phyloP scores from a whole-genome alignment of 1,284 basidiomycete genomes.

The Ceraceosorus guamensis region DNA sequence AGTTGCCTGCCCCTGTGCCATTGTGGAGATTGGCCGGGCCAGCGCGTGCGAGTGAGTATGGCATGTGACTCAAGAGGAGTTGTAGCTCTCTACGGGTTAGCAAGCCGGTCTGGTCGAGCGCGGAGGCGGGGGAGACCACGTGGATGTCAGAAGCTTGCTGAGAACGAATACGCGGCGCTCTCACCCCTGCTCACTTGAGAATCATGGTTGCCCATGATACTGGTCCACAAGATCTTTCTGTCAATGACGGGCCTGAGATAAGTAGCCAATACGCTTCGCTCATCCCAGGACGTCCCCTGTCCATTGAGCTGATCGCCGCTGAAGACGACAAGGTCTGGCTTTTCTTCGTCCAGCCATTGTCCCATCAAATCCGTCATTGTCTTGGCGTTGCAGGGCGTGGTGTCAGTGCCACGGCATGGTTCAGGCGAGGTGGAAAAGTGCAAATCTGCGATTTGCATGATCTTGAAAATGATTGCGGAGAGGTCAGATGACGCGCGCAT shows the following conservation, averaged over 20 bases:
- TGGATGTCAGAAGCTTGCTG: too few species aligned
- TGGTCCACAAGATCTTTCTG: slow-evolving; percentile 75
- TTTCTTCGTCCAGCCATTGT: slow-evolving; percentile 60
- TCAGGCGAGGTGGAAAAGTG: slow-evolving; percentile 37
- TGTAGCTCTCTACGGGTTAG: slow-evolving; percentile 53
- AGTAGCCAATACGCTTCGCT: slow-evolving; percentile 75
- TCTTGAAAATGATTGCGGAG: slow-evolving; percentile 12
- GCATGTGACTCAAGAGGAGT: slow-evolving; percentile 64
- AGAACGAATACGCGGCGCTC: too few species aligned
- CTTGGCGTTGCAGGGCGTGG: slow-evolving; percentile 18
- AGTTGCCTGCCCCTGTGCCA: slow-evolving; percentile 53
- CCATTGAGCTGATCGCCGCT: slow-evolving; percentile 49
- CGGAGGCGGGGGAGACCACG: too few species aligned
- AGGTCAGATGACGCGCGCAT: too few species aligned
- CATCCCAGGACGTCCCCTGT: slow-evolving; percentile 79
- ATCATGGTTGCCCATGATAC: slow-evolving; percentile 76
- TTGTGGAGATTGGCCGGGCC: slow-evolving; percentile 78
- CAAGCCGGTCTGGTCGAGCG: slow-evolving; percentile 19
- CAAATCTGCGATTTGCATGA: slow-evolving; percentile 42
- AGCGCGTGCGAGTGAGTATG: slow-evolving; percentile 70
- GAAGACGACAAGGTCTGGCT: slow-evolving; percentile 77
- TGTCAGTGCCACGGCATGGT: slow-evolving; percentile 32
- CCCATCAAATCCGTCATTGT: slow-evolving; percentile 26
- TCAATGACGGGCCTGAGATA: slow-evolving; percentile 70
- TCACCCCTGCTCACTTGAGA: not conserved